Evolutionary conservation across 768 basidiomycete species (phyloP).

Genomic region (Sarcomyxa edulis): DNA sequence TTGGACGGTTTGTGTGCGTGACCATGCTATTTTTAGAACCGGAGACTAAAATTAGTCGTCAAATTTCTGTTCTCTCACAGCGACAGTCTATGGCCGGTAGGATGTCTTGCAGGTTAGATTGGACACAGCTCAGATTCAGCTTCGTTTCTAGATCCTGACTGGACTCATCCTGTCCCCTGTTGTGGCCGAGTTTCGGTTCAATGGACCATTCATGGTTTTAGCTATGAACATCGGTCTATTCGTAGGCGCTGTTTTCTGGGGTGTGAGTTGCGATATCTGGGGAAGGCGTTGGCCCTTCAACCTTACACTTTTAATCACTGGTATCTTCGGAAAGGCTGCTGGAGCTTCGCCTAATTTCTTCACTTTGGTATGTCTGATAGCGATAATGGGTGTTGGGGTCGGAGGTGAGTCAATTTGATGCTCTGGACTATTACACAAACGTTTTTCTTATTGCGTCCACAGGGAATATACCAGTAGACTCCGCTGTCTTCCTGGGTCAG

Average conservation of each 20-base stretch:
- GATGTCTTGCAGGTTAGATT: slow-evolving; percentile 12
- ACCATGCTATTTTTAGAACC: too few relatives aligned
- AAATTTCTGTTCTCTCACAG: slow-evolving; percentile 22
- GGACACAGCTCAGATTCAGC: not conserved
- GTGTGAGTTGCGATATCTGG: slow-evolving; percentile 64
- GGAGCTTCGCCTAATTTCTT: slow-evolving; percentile 52
- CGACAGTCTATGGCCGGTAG: slow-evolving; percentile 69
- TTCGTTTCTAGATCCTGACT: slow-evolving; percentile 44
- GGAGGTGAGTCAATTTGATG: slow-evolving; percentile 42
- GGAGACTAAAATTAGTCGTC: too few relatives aligned
- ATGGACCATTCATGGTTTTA: slow-evolving; percentile 59
- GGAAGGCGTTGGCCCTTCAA: slow-evolving; percentile 70
- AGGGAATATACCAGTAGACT: slow-evolving; percentile 56
- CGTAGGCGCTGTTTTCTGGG: slow-evolving; percentile 66
- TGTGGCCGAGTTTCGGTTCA: slow-evolving; percentile 56
- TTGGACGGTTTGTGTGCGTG: slow-evolving; percentile 71
- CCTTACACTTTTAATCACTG: slow-evolving; percentile 59
- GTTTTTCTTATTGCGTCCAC: not conserved
- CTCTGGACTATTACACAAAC: not conserved
- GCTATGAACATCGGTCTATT: slow-evolving; percentile 70
- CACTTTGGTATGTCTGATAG: slow-evolving; percentile 45
- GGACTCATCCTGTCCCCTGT: slow-evolving; percentile 61
- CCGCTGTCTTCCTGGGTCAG: slow-evolving; percentile 69
- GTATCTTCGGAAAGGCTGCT: slow-evolving; percentile 58
- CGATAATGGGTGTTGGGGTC: slow-evolving; percentile 62